A percentile compares a stretch with the other conserved stretches of the same genome.
These are phyloP conservation scores for Lomentospora prolificans DNA, from an alignment of 2,329 filamentous ascomycete species.

Conservation along the genomic window DNA sequence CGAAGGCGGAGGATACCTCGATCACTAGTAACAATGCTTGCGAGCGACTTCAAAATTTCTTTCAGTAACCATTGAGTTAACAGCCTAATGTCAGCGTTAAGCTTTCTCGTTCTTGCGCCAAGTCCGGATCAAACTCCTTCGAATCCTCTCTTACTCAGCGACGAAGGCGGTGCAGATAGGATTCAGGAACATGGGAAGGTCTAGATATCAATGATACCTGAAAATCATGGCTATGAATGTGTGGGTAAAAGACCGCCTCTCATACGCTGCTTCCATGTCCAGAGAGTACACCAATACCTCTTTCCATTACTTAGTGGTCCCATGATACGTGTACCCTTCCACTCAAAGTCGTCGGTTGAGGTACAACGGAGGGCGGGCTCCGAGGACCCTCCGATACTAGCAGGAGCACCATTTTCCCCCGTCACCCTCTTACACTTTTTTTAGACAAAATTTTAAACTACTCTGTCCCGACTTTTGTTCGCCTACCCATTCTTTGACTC, in stretches of 20 bases:
- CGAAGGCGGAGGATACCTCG: too few relatives aligned
- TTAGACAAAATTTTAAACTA: background rate
- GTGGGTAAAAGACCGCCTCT: background rate
- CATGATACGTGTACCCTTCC: background rate
- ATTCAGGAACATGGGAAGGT: too few relatives aligned
- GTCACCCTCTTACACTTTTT: background rate
- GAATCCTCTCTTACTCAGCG: too few relatives aligned
- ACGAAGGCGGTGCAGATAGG: too few relatives aligned
- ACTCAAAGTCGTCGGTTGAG: background rate
- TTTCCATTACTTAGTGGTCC: background rate
- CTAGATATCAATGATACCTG: too few relatives aligned
- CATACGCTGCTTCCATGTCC: background rate
- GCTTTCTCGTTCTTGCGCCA: too few relatives aligned
- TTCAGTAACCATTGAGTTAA: too few relatives aligned
- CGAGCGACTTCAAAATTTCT: too few relatives aligned
- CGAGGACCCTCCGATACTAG: slow-evolving; percentile 2
- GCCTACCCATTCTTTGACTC: background rate
- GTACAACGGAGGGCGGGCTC: background rate
- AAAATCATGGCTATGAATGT: too few relatives aligned
- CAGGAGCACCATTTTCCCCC: background rate
- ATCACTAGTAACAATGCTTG: too few relatives aligned
- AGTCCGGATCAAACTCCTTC: too few relatives aligned
- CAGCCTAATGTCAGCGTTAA: too few relatives aligned
- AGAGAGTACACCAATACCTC: background rate
- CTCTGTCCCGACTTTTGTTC: background rate